Evolutionary conservation across 1,139 yeast genomes (phyloP).

Genomic region (Lodderomyces oxycetoniae): DNA sequence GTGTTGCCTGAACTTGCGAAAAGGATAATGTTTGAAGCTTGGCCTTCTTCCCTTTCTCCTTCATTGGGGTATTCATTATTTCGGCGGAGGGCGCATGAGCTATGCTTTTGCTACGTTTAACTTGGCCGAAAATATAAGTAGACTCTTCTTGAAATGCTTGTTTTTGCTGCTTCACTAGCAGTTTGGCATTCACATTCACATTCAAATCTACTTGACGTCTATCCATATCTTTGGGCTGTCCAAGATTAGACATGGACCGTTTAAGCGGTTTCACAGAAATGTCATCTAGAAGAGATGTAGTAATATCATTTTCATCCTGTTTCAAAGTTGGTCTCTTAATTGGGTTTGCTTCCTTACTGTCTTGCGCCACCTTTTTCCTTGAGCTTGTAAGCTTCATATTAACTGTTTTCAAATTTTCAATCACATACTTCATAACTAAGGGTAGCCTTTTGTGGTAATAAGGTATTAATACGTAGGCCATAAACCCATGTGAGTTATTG

Average conservation of each 20-base stretch:
- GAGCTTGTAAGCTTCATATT: conserved; percentile 24
- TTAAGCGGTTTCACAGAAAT: conserved; percentile 31
- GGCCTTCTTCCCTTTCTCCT: neutral
- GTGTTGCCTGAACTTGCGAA: conserved; percentile 29
- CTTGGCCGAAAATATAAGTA: conserved; percentile 27
- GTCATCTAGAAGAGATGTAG: conserved; percentile 1
- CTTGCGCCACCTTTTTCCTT: conserved; percentile 6
- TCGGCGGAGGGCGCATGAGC: neutral
- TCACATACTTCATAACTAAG: conserved; percentile 39
- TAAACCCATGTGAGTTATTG: conserved; percentile 45
- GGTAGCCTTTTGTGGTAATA: conserved; percentile 51
- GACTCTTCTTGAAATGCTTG: conserved; percentile 1
- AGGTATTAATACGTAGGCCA: conserved; percentile 52
- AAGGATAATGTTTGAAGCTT: conserved; percentile 11
- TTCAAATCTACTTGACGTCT: conserved; percentile 46
- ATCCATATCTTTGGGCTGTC: conserved; percentile 35
- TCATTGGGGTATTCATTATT: conserved; percentile 5
- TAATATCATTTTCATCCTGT: neutral
- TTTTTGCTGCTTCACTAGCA: conserved; percentile 6
- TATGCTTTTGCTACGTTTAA: conserved; percentile 18
- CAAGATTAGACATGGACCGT: conserved; percentile 41
- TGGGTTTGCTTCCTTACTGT: conserved; percentile 1
- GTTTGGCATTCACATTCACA: no score
- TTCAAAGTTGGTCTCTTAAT: neutral
- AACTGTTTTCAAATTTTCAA: conserved; percentile 48